phyloP scores from a whole-genome alignment of 805 yeast genomes.

The Schizosaccharomyces japonicus region DNA sequence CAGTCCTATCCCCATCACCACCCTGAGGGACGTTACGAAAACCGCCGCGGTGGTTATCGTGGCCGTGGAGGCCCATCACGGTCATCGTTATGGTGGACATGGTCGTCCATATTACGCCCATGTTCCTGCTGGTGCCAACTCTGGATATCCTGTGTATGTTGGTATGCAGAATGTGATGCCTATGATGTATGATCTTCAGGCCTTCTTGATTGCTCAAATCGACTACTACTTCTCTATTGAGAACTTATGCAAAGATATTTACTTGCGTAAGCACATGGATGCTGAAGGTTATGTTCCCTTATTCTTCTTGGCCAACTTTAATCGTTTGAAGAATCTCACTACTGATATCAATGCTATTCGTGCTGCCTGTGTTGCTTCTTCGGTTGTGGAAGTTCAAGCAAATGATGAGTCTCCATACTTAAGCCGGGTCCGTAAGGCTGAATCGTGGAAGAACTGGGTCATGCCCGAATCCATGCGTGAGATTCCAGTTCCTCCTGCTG shows the following conservation, averaged over 20 bases:
- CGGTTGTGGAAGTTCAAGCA: constrained; percentile 25
- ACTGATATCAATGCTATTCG: constrained; percentile 27
- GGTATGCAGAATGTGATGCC: background rate
- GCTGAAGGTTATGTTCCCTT: constrained; percentile 49
- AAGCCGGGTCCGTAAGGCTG: constrained; percentile 35
- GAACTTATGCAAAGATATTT: constrained; percentile 66
- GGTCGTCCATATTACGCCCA: no score
- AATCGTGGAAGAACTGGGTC: constrained; percentile 44
- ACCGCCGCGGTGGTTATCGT: no score
- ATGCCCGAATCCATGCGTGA: no score
- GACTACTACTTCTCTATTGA: constrained; percentile 80
- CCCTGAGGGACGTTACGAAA: no score
- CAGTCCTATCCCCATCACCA: no score
- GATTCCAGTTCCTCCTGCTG: no score
- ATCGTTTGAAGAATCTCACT: constrained; percentile 47
- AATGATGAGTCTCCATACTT: constrained; percentile 16
- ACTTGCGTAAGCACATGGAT: constrained; percentile 60
- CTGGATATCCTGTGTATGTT: background rate
- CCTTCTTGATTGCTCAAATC: constrained; percentile 1
- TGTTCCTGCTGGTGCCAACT: no score
- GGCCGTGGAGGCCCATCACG: no score
- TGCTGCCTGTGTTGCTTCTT: constrained; percentile 31
- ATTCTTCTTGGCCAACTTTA: constrained; percentile 38
- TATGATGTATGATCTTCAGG: background rate
- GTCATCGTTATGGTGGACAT: no score